Evolutionary conservation across 176 grass and related monocot species (phyloP), one percentile per base, ranked within the genome.

Genomic region (Triticum dicoccoides): DNA sequence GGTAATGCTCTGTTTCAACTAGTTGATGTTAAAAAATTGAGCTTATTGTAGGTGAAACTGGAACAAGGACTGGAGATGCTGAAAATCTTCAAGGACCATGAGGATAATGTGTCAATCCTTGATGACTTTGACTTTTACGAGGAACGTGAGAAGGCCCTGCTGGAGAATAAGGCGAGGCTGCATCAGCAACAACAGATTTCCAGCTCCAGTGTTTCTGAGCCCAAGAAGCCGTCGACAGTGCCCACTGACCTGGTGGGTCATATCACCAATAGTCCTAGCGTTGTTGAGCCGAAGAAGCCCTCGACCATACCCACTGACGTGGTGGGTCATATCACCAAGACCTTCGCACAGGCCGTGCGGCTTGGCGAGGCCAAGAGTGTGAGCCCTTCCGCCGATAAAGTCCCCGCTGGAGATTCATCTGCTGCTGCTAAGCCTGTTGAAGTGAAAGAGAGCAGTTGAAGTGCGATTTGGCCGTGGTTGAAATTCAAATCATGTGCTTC

Each of bases 61-160:
- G 91, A 95, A 58, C 93, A 95, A 83, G 93, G 93, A 25, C 27
- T 95, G 34, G 93, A 95, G 89, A 95, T 95, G 66, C 21, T 95
- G 62, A 87, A 78, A 38, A 95, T 95, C 64, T 87, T 92, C 44
- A 89, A 87, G 84, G 84, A 85, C 42, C 91, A 95, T 52, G 86
- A 95, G 14, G 89, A 88, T 52, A 86, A 89, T 5, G 80, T 59
- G 1, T 95, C 93, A 49, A 89, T 95, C 73, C 91, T 95, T 51
- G 93, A 95, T 6, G 93, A 95, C 67, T 95, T 95, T 42, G 88
- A 85, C 29, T 95, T 95, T 10, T 95, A 92, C 13, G 93, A 95
- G 85, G 86, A 91, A 52, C 77, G 90, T 64, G 93, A 95, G 88
- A 95, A 89, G 82, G 90, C 88, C 3, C 79, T 89, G 71, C 72